phyloP scores from a whole-genome alignment of 768 basidiomycete species.

The Serendipita vermifera region DNA sequence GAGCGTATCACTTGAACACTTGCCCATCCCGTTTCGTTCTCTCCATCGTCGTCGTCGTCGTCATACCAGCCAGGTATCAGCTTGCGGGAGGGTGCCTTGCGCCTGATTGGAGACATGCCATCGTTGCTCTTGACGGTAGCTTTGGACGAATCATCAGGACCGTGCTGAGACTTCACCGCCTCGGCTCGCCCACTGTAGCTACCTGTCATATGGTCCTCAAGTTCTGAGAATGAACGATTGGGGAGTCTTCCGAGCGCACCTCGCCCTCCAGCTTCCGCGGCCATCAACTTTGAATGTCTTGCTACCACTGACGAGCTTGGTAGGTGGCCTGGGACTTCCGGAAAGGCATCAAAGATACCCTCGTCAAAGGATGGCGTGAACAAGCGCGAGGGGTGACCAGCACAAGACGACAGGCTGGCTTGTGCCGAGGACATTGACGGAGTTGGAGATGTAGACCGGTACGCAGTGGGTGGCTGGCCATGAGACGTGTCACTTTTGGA shows the following conservation, averaged over 20 bases:
- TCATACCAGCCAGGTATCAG: background rate
- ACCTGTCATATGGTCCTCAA: too few species aligned
- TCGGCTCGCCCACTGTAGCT: too few species aligned
- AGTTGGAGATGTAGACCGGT: background rate
- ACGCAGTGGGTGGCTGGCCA: background rate
- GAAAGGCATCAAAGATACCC: conserved; percentile 8
- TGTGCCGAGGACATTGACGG: background rate
- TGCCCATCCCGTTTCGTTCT: conserved; percentile 3
- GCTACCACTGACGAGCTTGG: background rate
- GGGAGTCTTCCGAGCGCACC: background rate
- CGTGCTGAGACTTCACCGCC: background rate
- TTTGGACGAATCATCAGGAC: background rate
- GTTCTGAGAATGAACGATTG: background rate
- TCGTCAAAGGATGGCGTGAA: background rate
- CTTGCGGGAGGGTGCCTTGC: background rate
- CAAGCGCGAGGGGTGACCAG: background rate
- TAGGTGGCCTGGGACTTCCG: background rate
- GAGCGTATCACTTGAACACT: background rate
- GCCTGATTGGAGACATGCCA: background rate
- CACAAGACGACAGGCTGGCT: conserved; percentile 7
- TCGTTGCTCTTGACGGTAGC: background rate
- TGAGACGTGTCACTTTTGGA: background rate
- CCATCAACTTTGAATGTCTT: conserved; percentile 2
- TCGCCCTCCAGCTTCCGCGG: too few species aligned
- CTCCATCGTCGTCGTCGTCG: background rate